Percentiles rank a stretch among this genome's conserved stretches.
Evolutionary conservation across 2,329 filamentous ascomycete species (phyloP).

Genomic region (Stachybotrys echinatus): DNA sequence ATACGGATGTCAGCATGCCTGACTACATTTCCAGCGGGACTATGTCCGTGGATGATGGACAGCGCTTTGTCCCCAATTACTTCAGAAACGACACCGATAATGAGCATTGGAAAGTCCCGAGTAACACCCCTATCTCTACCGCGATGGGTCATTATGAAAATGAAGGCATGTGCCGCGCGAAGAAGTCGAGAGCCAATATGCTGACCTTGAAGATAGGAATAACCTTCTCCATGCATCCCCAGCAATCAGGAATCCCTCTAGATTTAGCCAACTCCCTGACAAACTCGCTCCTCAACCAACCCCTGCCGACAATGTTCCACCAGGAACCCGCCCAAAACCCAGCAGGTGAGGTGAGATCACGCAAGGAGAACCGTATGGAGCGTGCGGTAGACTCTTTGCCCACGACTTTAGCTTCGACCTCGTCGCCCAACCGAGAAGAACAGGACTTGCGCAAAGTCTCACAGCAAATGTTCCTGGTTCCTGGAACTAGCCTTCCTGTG

Average conservation of each 20-base stretch:
- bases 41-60: slow-evolving; percentile 5
- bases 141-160: slow-evolving; percentile 5
- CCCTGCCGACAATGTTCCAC: slow-evolving; percentile 29
- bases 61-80: slow-evolving; percentile 8
- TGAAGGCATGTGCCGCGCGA: slow-evolving; percentile 10
- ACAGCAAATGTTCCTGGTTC: slow-evolving; percentile 25
- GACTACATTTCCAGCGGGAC: slow-evolving; percentile 26
- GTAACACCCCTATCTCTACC: slow-evolving; percentile 34
- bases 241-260: slow-evolving; percentile 13
- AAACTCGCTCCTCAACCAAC: slow-evolving; percentile 43
- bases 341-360: slow-evolving; percentile 33
- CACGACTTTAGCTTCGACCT: slow-evolving; percentile 10
- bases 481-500: not conserved
- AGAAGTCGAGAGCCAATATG: not conserved
- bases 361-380: slow-evolving; percentile 36
- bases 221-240: slow-evolving; percentile 12
- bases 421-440: slow-evolving; percentile 13
- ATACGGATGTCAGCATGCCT: slow-evolving; percentile 36
- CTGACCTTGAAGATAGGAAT: not conserved
- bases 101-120: slow-evolving; percentile 28
- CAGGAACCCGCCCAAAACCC: slow-evolving; percentile 22
- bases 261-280: slow-evolving; percentile 39
- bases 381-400: slow-evolving; percentile 5
- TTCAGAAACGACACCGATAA: slow-evolving; percentile 21
- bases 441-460: slow-evolving; percentile 34